phyloP scores from a whole-genome alignment of 2,329 filamentous ascomycete species.

The Phialophora tarda region DNA sequence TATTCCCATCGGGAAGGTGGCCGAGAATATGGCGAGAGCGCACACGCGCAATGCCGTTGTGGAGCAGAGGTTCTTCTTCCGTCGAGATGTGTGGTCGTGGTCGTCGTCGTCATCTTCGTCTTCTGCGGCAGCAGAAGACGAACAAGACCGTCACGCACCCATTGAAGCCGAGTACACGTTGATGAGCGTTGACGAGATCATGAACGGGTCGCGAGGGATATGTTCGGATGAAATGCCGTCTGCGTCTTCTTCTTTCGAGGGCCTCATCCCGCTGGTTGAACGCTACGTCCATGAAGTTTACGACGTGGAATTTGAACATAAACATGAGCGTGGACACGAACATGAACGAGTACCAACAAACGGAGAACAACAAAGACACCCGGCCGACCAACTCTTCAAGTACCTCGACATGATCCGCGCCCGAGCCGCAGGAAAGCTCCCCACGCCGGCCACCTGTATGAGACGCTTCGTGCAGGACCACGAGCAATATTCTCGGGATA shows the following conservation, averaged over 20 bases:
- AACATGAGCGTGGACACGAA: neutral
- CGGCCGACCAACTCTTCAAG: conserved; percentile 45
- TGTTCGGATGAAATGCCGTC: neutral
- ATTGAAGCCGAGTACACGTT: conserved; percentile 1
- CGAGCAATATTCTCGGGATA: conserved; percentile 76
- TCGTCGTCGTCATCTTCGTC: neutral
- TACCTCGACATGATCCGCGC: conserved; percentile 86
- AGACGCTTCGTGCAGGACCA: conserved; percentile 79
- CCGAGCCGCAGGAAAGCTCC: conserved; percentile 80
- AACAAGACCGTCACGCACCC: conserved; percentile 59
- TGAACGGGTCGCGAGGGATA: conserved; percentile 3
- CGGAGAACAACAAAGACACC: neutral
- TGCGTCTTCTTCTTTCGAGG: neutral
- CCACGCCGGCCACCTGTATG: conserved; percentile 91
- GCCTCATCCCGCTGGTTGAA: conserved; percentile 6
- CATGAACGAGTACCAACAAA: neutral
- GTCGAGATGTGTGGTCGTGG: conserved; percentile 68
- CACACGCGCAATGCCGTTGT: conserved; percentile 82
- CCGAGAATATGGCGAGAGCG: conserved; percentile 96
- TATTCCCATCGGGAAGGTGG: conserved; percentile 82
- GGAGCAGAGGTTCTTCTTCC: conserved; percentile 86
- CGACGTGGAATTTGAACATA: too few species aligned
- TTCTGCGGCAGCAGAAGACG: too few species aligned
- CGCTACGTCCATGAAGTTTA: conserved; percentile 4
- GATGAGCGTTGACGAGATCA: conserved; percentile 5